Percentiles rank a stretch among this genome's conserved stretches.
These are phyloP conservation scores for Aspergillus awamori DNA, from an alignment of 2,329 filamentous ascomycete species.

Conservation along the genomic window DNA sequence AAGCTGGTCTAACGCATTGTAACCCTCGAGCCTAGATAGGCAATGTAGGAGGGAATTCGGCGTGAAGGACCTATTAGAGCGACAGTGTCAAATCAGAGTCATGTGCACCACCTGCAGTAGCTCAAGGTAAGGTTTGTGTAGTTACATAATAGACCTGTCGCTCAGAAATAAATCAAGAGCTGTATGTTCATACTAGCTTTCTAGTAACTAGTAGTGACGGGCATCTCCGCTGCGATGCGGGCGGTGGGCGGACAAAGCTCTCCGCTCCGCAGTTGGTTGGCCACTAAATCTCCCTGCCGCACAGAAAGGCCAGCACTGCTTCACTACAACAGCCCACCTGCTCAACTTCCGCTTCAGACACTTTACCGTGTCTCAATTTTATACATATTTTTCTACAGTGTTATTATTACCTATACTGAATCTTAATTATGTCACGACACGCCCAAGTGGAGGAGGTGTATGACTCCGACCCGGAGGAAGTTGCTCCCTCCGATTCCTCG, in stretches of 20 bases:
- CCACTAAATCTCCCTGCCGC: slow-evolving; percentile 25
- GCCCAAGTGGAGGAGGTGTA: slow-evolving; percentile 90
- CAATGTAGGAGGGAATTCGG: too few relatives aligned
- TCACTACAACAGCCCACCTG: slow-evolving; percentile 3
- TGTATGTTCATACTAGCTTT: too few relatives aligned
- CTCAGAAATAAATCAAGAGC: too few relatives aligned
- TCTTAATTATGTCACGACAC: slow-evolving; percentile 68
- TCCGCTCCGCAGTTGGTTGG: slow-evolving; percentile 21
- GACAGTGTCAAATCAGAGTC: too few relatives aligned
- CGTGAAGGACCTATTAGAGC: too few relatives aligned
- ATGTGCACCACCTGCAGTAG: too few relatives aligned
- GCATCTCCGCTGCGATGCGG: background rate
- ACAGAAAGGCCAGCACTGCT: slow-evolving; percentile 26
- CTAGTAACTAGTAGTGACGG: too few relatives aligned
- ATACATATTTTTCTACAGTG: background rate
- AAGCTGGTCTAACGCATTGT: too few relatives aligned
- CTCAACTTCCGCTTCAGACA: background rate
- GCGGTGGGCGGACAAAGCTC: slow-evolving; percentile 15
- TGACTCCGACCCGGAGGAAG: slow-evolving; percentile 88
- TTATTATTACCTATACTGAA: background rate
- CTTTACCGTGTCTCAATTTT: background rate
- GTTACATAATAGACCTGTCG: too few relatives aligned
- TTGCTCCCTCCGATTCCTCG: slow-evolving; percentile 66
- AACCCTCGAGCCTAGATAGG: too few relatives aligned
- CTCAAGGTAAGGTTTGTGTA: too few relatives aligned